Conservation (phyloP, 2,329 filamentous ascomycete species). For the Alternaria solani region DNA sequence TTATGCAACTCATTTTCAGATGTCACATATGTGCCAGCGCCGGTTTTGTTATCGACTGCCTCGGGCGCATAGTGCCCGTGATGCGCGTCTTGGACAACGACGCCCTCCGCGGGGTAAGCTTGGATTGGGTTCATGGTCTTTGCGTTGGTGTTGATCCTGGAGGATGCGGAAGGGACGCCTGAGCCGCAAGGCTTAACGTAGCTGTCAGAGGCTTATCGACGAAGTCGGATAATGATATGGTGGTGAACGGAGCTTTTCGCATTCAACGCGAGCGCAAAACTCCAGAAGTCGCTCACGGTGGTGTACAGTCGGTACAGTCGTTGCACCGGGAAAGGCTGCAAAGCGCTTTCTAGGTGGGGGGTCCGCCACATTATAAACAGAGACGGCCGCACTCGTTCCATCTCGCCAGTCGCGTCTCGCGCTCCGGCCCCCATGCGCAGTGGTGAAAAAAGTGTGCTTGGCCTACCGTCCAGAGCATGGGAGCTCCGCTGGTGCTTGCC, state of each 20-base stretch:
- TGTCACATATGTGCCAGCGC: conserved; percentile 25
- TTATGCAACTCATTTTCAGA: conserved; percentile 41
- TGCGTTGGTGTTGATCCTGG: not conserved
- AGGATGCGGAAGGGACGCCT: not conserved
- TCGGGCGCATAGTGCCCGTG: conserved; percentile 25
- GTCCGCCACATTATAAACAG: conserved; percentile 35
- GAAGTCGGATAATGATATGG: not conserved
- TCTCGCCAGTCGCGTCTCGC: conserved; percentile 10
- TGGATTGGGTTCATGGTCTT: conserved; percentile 22
- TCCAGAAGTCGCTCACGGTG: conserved; percentile 53
- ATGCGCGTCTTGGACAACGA: conserved; percentile 27
- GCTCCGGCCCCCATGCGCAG: conserved; percentile 11
- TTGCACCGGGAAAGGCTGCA: conserved; percentile 12
- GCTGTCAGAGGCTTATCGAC: not conserved
- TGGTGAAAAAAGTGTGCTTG: conserved; percentile 34
- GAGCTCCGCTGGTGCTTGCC: conserved; percentile 14
- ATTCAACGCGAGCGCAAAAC: conserved; percentile 52
- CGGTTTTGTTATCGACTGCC: conserved; percentile 29
- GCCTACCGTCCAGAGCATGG: conserved; percentile 22
- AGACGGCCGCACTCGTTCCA: not conserved
- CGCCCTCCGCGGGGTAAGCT: conserved; percentile 20
- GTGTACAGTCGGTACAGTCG: conserved; percentile 12
- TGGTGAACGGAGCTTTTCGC: conserved; percentile 46
- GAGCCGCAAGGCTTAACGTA: not conserved
- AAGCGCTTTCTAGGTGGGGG: conserved; percentile 16